Evolutionary conservation across 1,139 yeast species (phyloP), one percentile per base, ranked within the genome.

Genomic region (Hemisphaericaspora subhashii): DNA sequence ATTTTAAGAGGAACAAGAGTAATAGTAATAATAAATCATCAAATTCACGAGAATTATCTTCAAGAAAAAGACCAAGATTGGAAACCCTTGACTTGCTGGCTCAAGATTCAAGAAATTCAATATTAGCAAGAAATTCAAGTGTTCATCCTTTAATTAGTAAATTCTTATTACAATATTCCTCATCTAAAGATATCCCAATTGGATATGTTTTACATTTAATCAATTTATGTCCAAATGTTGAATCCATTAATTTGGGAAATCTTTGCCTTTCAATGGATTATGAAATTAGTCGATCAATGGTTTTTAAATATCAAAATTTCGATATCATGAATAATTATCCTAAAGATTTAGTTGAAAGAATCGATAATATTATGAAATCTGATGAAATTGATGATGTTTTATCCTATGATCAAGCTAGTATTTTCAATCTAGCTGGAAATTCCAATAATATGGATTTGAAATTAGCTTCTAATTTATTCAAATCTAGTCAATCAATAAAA

Each of bases 161-260:
- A 45, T 78, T 77, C 46, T 55, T 84, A 30, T 52, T 69, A 37
- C 79, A 74, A 52, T 82, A 81, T 53, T 72, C 85, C 2, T 66
- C 73, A 16, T 72, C 81, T 13, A 77, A 72, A 48, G 94, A 85
- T 57, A 52, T 85, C 4, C 94, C 94, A 1, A 63, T 81, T 34
- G 94, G 92, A 0, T 77, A 79, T 50, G 52, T 84, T 6, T 55
- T 84, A 22, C 88, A 83, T 55, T 53, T 84, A 33, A 54, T 85
- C 29, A 71, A 71, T 29, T 59, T 75, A 27, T 84, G 94, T 52
- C 79, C 79, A 6, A 80, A 82, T 47, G 51, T 84, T 30, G 59
- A 54, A 8, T 53, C 61, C 7, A 50, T 84, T 16, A 68, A 83
- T 47, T 55, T 85, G 15, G 79, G 77, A n/a, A 72, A 72, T 36